These are phyloP conservation scores for Madurella mycetomatis DNA, from an alignment of 2,329 filamentous ascomycete genomes.

Conservation along the genomic window DNA sequence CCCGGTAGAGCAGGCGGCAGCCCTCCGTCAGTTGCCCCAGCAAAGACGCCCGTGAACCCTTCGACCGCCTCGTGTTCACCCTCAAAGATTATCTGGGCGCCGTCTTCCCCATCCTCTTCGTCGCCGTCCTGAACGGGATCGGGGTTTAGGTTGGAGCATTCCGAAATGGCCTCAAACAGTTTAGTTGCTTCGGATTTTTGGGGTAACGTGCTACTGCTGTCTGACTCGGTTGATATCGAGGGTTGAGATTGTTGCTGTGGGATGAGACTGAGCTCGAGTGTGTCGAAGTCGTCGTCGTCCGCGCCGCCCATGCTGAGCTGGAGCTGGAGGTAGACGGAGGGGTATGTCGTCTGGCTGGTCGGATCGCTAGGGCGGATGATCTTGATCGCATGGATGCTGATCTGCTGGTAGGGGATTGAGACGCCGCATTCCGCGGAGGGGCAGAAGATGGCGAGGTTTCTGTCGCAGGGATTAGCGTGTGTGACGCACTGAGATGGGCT, in stretches of 20 bases:
- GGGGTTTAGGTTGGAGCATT: conserved; percentile 72
- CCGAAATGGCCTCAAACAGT: conserved; percentile 66
- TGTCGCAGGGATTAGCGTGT: conserved; percentile 24
- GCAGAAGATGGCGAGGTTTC: conserved; percentile 62
- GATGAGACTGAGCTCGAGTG: conserved; percentile 63
- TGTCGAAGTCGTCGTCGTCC: conserved; percentile 60
- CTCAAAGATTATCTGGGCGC: conserved; percentile 47
- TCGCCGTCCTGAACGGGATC: conserved; percentile 59
- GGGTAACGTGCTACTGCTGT: conserved; percentile 21
- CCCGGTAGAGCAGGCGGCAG: conserved; percentile 67
- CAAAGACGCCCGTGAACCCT: conserved; percentile 52
- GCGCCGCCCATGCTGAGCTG: conserved; percentile 56
- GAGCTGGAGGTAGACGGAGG: conserved; percentile 63
- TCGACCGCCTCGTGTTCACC: conserved; percentile 52
- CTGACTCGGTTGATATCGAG: conserved; percentile 11
- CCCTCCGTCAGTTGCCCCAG: conserved; percentile 35
- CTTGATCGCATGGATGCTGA: conserved; percentile 72
- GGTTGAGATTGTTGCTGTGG: conserved; percentile 36
- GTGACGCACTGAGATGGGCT: neutral
- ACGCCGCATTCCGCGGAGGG: conserved; percentile 53
- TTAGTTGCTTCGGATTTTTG: conserved; percentile 36
- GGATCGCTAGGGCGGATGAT: conserved; percentile 41
- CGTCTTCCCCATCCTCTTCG: conserved; percentile 46
- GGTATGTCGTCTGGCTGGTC: conserved; percentile 30
- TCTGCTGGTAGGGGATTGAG: conserved; percentile 67